Evolutionary conservation across 192 early-diverging fungal genomes (phyloP).

Genomic region (Umbelopsis ramanniana): DNA sequence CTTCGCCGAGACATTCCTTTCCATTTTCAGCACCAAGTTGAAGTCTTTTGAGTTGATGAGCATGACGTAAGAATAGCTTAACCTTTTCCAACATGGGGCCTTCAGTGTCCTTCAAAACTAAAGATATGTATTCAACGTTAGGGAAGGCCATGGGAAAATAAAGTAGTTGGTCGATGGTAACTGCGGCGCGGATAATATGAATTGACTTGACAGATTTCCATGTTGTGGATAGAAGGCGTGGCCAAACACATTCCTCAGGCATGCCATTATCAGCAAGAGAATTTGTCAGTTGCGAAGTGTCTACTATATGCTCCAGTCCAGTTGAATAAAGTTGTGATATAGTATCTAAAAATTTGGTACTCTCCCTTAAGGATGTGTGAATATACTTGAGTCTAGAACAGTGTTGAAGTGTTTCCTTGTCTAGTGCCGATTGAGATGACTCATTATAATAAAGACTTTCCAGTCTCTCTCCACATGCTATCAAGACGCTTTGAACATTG

Average conservation of each 20-base stretch:
- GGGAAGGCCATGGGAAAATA: neutral
- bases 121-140: neutral
- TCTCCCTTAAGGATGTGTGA: neutral
- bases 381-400: neutral
- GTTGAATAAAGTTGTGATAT: neutral
- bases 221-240: neutral
- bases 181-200: neutral
- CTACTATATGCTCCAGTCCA: neutral
- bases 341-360: neutral
- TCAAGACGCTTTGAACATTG: neutral
- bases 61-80: neutral
- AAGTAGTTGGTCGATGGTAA: neutral
- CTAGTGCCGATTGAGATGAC: neutral
- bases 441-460: neutral
- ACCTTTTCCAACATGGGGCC: neutral
- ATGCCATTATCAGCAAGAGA: neutral
- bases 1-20: neutral
- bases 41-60: neutral
- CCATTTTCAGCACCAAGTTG: neutral
- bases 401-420: neutral
- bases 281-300: neutral
- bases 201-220: neutral
- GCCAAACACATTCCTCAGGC: neutral
- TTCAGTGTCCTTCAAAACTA: neutral
- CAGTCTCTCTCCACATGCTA: neutral